Evolutionary conservation across 169 alveolate genomes (phyloP).

Genomic region (Babesia gibsoni): DNA sequence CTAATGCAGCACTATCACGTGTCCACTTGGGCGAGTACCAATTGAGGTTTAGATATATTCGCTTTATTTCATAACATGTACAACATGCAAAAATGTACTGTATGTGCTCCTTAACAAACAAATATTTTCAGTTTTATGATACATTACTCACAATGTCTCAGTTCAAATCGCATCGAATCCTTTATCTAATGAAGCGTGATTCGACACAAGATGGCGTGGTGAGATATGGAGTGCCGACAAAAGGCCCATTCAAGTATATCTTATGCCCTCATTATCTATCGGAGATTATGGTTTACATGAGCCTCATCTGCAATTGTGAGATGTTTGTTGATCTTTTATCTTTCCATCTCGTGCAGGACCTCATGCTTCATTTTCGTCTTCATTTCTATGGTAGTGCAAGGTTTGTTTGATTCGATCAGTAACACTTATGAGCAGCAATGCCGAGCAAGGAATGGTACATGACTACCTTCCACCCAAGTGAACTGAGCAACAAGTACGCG

Average conservation of each 20-base stretch:
- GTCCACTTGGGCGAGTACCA: too few relatives aligned
- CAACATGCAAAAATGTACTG: too few relatives aligned
- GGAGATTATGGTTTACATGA: slow-evolving; percentile 72
- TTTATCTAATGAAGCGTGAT: slow-evolving; percentile 24
- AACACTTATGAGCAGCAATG: background rate
- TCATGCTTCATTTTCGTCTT: slow-evolving; percentile 39
- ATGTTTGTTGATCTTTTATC: slow-evolving; percentile 18
- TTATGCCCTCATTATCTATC: slow-evolving; percentile 83
- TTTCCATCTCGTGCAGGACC: slow-evolving; percentile 9
- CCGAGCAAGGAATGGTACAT: slow-evolving; percentile 43
- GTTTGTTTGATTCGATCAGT: background rate
- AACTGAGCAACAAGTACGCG: slow-evolving; percentile 27
- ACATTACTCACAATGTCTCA: background rate
- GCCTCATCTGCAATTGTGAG: slow-evolving; percentile 59
- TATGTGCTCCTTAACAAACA: too few relatives aligned
- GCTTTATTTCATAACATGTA: too few relatives aligned
- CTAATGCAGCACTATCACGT: too few relatives aligned
- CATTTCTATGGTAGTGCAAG: slow-evolving; percentile 25
- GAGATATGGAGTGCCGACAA: slow-evolving; percentile 74
- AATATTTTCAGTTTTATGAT: too few relatives aligned
- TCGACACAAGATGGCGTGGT: slow-evolving; percentile 18
- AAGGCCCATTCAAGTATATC: slow-evolving; percentile 71
- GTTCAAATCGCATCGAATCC: slow-evolving; percentile 45
- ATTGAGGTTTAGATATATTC: too few relatives aligned
- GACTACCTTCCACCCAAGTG: slow-evolving; percentile 20